These are phyloP conservation scores for Phialophora expanda DNA, from an alignment of 2,329 filamentous ascomycete genomes.

Conservation along the genomic window DNA sequence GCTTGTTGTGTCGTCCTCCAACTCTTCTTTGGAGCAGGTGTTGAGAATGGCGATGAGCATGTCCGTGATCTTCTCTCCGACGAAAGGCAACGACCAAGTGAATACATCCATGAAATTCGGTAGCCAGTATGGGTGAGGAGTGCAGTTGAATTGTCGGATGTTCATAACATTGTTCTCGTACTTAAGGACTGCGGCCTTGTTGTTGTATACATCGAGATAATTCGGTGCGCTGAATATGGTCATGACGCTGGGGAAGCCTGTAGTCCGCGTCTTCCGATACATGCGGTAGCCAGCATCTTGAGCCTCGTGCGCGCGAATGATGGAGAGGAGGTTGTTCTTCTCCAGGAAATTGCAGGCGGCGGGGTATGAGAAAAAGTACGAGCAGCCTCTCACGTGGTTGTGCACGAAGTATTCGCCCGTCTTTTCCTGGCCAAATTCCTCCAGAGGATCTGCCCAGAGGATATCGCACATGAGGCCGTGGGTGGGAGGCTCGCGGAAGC, in stretches of 20 bases:
- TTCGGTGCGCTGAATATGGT: conserved; percentile 99
- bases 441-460: conserved; percentile 95
- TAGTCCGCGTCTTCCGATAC: conserved; percentile 98
- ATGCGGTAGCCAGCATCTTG: conserved; percentile 98
- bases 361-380: conserved; percentile 99
- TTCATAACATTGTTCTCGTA: conserved; percentile 99
- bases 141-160: conserved; percentile 99
- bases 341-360: conserved; percentile 96
- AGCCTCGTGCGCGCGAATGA: conserved; percentile 96
- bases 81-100: conserved; percentile 99
- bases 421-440: conserved; percentile 99
- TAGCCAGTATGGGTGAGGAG: conserved; percentile 97
- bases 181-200: conserved; percentile 97
- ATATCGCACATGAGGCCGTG: conserved; percentile 99
- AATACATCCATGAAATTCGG: conserved; percentile 99
- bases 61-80: conserved; percentile 98
- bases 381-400: conserved; percentile 97
- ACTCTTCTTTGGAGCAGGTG: conserved; percentile 98
- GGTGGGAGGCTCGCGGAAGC: conserved; percentile 95
- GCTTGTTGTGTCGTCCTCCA: conserved; percentile 83
- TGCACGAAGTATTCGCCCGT: conserved; percentile 96
- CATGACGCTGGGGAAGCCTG: conserved; percentile 98
- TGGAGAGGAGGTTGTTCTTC: conserved; percentile 96
- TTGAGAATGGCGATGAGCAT: conserved; percentile 99
- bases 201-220: conserved; percentile 99